Conservation (phyloP, 2,329 filamentous ascomycete species). For the Penicillium sp. region DNA sequence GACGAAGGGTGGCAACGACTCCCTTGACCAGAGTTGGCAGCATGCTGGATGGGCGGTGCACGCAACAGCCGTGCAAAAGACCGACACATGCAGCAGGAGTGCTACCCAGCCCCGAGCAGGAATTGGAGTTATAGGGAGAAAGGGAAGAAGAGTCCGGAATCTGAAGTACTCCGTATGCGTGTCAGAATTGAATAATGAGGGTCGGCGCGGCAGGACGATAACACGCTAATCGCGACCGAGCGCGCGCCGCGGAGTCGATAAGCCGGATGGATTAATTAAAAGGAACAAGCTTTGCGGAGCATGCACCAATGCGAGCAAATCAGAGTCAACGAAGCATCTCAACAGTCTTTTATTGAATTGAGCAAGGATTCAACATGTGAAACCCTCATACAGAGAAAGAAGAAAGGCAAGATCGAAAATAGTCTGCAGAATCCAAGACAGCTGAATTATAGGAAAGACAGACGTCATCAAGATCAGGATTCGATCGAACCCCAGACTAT, state of each 20-base stretch:
- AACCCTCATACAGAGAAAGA: no score
- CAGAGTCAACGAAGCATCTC: not conserved
- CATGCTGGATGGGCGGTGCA: slow-evolving; percentile 36
- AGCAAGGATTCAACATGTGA: no score
- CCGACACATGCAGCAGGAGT: slow-evolving; percentile 39
- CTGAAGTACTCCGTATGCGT: no score
- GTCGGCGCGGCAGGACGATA: slow-evolving; percentile 9
- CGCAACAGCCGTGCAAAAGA: slow-evolving; percentile 28
- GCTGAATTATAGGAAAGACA: not conserved
- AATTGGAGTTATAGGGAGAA: not conserved
- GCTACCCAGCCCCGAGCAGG: slow-evolving; percentile 9
- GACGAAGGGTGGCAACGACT: slow-evolving; percentile 36
- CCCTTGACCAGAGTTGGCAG: slow-evolving; percentile 31
- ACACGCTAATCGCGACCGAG: slow-evolving; percentile 16
- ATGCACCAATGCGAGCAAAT: not conserved
- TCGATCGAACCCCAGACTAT: not conserved
- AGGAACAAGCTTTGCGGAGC: not conserved
- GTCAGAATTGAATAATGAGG: not conserved
- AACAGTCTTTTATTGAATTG: not conserved
- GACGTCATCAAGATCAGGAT: not conserved
- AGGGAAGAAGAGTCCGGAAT: no score
- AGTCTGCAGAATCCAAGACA: not conserved
- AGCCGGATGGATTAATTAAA: not conserved
- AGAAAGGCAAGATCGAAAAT: not conserved
- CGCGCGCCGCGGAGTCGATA: slow-evolving; percentile 14